phyloP scores from a whole-genome alignment of 345 rosid species.

The Excoecaria agallocha region DNA sequence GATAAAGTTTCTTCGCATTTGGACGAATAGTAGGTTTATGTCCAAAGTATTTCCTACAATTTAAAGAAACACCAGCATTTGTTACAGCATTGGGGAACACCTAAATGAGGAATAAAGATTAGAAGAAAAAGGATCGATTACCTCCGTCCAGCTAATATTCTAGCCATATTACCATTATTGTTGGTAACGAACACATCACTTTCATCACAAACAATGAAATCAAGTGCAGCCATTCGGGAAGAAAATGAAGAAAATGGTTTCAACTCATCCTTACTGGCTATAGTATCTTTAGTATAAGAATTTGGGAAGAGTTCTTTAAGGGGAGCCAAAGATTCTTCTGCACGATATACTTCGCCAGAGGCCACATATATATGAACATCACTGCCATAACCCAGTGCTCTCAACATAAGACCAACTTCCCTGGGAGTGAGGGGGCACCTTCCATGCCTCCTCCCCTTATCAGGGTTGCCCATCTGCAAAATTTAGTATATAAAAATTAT shows the following conservation, averaged over 20 bases:
- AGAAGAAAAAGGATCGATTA: slow-evolving; percentile 14
- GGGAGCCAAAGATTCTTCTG: slow-evolving; percentile 79
- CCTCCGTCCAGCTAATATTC: slow-evolving; percentile 92
- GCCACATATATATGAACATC: slow-evolving; percentile 94
- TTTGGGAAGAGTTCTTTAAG: slow-evolving; percentile 84
- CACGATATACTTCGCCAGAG: slow-evolving; percentile 92
- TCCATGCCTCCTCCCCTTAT: slow-evolving; percentile 94
- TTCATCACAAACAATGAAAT: slow-evolving; percentile 89
- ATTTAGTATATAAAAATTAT: slow-evolving; percentile 13
- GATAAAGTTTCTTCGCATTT: slow-evolving; percentile 77
- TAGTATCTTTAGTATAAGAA: slow-evolving; percentile 76
- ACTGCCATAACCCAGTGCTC: slow-evolving; percentile 92
- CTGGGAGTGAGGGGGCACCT: slow-evolving; percentile 95
- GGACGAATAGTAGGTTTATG: slow-evolving; percentile 96
- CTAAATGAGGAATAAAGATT: neutral
- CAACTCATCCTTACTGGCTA: slow-evolving; percentile 75
- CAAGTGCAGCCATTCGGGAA: slow-evolving; percentile 99
- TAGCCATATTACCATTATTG: slow-evolving; percentile 98
- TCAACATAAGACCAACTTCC: slow-evolving; percentile 94
- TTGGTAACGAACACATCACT: slow-evolving; percentile 95
- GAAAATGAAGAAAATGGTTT: slow-evolving; percentile 73
- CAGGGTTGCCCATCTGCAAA: slow-evolving; percentile 69
- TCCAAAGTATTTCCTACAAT: slow-evolving; percentile 82
- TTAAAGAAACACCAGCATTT: neutral
- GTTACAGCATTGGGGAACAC: too few relatives aligned